Conservation (phyloP, 2,329 filamentous ascomycete species). For the Byssothecium circinans region DNA sequence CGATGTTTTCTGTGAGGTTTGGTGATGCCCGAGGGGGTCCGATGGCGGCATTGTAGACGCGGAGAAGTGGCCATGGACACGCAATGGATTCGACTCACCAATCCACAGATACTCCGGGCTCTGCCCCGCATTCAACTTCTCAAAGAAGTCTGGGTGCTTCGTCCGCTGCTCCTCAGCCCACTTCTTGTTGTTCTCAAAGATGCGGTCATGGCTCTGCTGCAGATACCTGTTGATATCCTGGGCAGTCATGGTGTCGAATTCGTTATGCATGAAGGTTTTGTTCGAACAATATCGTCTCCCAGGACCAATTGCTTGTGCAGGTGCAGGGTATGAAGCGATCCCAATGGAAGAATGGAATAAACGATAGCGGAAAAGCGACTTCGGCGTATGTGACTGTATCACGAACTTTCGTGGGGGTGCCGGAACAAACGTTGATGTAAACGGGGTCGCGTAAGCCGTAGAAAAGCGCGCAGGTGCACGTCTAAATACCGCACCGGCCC, state of each 20-base stretch:
- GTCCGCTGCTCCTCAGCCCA: slow-evolving; percentile 64
- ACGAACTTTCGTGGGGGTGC: background rate
- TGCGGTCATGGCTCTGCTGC: slow-evolving; percentile 64
- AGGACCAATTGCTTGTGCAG: too few relatives aligned
- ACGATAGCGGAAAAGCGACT: too few relatives aligned
- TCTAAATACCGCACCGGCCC: too few relatives aligned
- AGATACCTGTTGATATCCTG: slow-evolving; percentile 54
- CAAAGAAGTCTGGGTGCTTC: slow-evolving; percentile 67
- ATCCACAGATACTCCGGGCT: slow-evolving; percentile 66
- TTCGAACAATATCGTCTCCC: slow-evolving; percentile 2
- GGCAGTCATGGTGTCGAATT: slow-evolving; percentile 13
- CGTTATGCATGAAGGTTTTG: too few relatives aligned
- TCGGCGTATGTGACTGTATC: too few relatives aligned
- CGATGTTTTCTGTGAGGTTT: background rate
- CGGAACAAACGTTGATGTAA: background rate
- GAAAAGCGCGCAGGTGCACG: background rate
- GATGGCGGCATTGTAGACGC: background rate
- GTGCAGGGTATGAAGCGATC: too few relatives aligned
- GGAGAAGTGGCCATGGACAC: background rate
- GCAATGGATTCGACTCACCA: slow-evolving; percentile 24
- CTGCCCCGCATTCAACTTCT: slow-evolving; percentile 65
- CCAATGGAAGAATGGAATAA: background rate
- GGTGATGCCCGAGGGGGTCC: background rate
- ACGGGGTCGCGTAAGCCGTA: background rate
- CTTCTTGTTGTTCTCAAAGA: slow-evolving; percentile 68